Evolutionary conservation across 225 moss, liverwort and hornwort genomes (phyloP).

Genomic region (Pseudisothecium myosuroides): DNA sequence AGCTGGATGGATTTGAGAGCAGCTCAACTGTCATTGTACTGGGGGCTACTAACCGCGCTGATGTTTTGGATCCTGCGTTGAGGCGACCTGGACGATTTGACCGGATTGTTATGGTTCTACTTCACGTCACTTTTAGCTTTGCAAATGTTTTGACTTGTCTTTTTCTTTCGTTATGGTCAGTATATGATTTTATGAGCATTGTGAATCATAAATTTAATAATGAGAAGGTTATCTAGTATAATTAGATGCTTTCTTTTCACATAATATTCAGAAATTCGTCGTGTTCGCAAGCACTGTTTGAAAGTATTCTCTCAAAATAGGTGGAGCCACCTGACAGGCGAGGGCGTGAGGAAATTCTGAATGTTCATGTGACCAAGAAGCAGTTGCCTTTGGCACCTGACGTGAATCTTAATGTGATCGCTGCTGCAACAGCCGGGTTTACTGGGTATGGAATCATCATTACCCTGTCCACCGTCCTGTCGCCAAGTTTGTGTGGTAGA

Average conservation of each 20-base stretch:
- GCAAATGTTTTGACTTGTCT: not conserved
- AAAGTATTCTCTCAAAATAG: slow-evolving; percentile 13
- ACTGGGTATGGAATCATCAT: slow-evolving; percentile 55
- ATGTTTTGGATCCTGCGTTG: slow-evolving; percentile 90
- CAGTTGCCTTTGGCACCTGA: slow-evolving; percentile 77
- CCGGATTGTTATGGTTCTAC: slow-evolving; percentile 77
- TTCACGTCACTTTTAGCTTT: not conserved
- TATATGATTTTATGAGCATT: not conserved
- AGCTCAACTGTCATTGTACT: slow-evolving; percentile 91
- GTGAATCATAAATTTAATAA: not conserved
- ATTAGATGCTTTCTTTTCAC: not conserved
- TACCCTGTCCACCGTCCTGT: not conserved
- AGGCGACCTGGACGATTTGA: slow-evolving; percentile 96
- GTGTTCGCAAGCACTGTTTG: not conserved
- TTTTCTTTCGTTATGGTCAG: not conserved
- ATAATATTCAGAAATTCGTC: not conserved
- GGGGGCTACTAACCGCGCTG: slow-evolving; percentile 92
- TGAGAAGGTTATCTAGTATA: not conserved
- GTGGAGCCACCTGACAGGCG: slow-evolving; percentile 93
- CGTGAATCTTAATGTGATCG: slow-evolving; percentile 74
- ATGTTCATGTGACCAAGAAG: slow-evolving; percentile 83
- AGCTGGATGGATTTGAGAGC: slow-evolving; percentile 98
- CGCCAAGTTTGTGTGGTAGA: not conserved
- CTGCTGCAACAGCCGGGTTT: slow-evolving; percentile 90
- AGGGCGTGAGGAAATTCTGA: slow-evolving; percentile 82